Base-by-base conservation (phyloP, 805 yeast species). In the Ogataea glucozyma region DNA sequence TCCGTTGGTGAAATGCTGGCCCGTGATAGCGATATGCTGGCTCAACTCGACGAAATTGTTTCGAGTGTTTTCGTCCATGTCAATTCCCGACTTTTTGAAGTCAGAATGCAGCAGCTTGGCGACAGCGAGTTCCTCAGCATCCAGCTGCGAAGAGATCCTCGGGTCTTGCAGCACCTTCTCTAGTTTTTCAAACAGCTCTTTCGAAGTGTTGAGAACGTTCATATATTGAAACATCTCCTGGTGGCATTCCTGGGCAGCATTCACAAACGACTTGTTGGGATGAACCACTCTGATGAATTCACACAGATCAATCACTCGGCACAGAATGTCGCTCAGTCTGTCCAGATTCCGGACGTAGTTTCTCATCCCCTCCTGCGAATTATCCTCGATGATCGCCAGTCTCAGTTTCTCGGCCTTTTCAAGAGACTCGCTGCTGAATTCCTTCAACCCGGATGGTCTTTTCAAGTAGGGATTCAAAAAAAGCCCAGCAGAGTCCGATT, bases 271-370 rank as follows among this genome's bases (percentile, higher is more conserved):
- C 38, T 69, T 69, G 49, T 82, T 76, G 1, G 98, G 97, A 60
- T 91, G 98, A 1, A 84, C 81, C 18, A 88, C 89, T 35, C 98
- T 70, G 21, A 93, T 79, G 66, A 91, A 91, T 54, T 90, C 98
- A 26, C 96, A 91, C 38, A 91, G 75, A 64, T 93, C 99, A 30
- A 93, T 90, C 5, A 88, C 97, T 43, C 96, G 78, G 60, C 99
- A 93, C 22, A 93, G 65, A 21, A 85, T 77, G 59, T 93, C 98
- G 56, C 96, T 85, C 29, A 93, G 66, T 51, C 88, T 79, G 60
- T 93, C 99, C 49, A 93, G 68, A 40, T 81, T 79, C 31, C 78
- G 59, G 41, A 91, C 76, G 41, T 79, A 87, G 4, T 69, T 62
- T 13, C 54, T 51, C 16, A 74, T 55, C 1, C 77, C 86, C 8